A percentile compares a stretch with the other conserved stretches of the same genome.
Evolutionary conservation across 2,329 filamentous ascomycete genomes (phyloP).

Genomic region (Stachybotrys chlorohalonatus): DNA sequence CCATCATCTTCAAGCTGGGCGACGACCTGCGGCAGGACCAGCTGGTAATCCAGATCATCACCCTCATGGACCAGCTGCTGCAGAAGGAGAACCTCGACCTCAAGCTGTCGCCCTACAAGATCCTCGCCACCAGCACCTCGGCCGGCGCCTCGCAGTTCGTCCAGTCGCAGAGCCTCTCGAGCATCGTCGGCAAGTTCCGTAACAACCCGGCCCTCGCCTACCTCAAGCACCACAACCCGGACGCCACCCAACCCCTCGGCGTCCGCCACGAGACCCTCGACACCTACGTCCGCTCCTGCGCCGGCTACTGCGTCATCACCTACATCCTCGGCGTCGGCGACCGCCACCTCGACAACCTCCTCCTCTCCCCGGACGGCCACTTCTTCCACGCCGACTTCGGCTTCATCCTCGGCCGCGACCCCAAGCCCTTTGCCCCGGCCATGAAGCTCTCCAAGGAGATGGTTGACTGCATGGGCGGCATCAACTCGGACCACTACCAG

Average conservation of each 20-base stretch:
- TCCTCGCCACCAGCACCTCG: conserved; percentile 81
- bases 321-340: conserved; percentile 96
- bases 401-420: conserved; percentile 93
- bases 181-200: conserved; percentile 76
- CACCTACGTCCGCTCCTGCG: conserved; percentile 90
- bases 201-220: conserved; percentile 68
- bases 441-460: conserved; percentile 98
- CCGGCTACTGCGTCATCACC: conserved; percentile 96
- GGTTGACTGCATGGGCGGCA: conserved; percentile 96
- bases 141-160: conserved; percentile 93
- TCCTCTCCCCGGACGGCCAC: conserved; percentile 80
- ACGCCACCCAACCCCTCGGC: conserved; percentile 69
- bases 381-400: conserved; percentile 99
- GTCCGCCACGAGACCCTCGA: conserved; percentile 90
- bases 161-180: conserved; percentile 73
- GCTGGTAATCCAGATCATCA: conserved; percentile 93
- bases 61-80: conserved; percentile 90
- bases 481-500: conserved; percentile 69
- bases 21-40: conserved; percentile 96
- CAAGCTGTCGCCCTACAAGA: conserved; percentile 91
- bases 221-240: conserved; percentile 81
- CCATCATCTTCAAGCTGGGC: conserved; percentile 94
- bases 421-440: conserved; percentile 91
- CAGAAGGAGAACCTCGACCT: conserved; percentile 95
- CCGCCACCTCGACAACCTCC: conserved; percentile 88